Conservation (phyloP, 2,329 filamentous ascomycete genomes). For the Dactylellina drechsleri region DNA sequence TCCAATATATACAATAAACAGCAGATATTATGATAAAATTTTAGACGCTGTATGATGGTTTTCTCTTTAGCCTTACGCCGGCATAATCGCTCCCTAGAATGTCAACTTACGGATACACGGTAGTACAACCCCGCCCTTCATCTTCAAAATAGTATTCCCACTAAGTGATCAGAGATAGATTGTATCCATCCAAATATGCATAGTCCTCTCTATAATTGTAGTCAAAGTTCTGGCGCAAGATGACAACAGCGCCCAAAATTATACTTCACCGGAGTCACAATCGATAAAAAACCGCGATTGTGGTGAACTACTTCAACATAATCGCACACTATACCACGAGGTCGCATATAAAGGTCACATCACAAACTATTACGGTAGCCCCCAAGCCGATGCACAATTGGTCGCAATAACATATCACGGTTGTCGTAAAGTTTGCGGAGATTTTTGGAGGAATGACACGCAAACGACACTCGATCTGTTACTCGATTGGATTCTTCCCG, state of each 20-base stretch:
- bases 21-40: too few relatives aligned
- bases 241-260: slow-evolving; percentile 2
- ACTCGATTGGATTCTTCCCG: slow-evolving; percentile 56
- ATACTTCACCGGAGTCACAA: slow-evolving; percentile 17
- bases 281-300: slow-evolving; percentile 30
- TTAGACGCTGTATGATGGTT: too few relatives aligned
- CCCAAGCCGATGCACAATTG: slow-evolving; percentile 39
- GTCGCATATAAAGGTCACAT: slow-evolving; percentile 45
- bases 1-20: too few relatives aligned
- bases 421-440: slow-evolving; percentile 45
- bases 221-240: slow-evolving; percentile 6
- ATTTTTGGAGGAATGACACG: slow-evolving; percentile 42
- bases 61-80: not conserved
- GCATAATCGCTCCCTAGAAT: slow-evolving; percentile 11
- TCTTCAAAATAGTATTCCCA: not conserved
- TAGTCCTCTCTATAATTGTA: slow-evolving; percentile 15
- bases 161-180: not conserved
- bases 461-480: slow-evolving; percentile 49
- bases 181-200: slow-evolving; percentile 15
- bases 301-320: slow-evolving; percentile 44
- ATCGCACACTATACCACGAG: slow-evolving; percentile 40
- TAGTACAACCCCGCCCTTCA: not conserved
- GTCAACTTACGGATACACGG: slow-evolving; percentile 26
- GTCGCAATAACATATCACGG: slow-evolving; percentile 49
- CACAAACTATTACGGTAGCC: slow-evolving; percentile 49